phyloP scores from a whole-genome alignment of 2,329 filamentous ascomycete species.

The Helminthosporium solani region DNA sequence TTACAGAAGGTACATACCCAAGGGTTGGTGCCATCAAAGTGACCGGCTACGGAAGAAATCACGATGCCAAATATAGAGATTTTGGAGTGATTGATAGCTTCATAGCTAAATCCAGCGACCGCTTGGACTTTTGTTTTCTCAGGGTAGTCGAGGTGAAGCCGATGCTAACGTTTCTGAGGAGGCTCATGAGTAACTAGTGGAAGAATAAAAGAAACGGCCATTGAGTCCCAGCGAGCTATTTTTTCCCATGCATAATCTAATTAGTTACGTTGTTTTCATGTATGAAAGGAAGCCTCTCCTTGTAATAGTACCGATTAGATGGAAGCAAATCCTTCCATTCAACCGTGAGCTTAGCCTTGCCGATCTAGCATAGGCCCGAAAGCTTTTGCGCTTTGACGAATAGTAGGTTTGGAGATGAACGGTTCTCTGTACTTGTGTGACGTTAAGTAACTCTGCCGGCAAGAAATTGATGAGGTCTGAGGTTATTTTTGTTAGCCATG shows the following conservation, averaged over 20 bases:
- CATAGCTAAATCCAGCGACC: conserved; percentile 16
- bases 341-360: too few species aligned
- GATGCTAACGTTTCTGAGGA: conserved; percentile 14
- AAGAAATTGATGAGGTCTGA: too few species aligned
- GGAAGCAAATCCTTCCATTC: too few species aligned
- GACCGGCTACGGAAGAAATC: conserved; percentile 8
- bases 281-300: conserved; percentile 17
- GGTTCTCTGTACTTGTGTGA: conserved; percentile 22
- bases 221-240: conserved; percentile 10
- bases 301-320: conserved; percentile 19
- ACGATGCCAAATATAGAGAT: conserved; percentile 13
- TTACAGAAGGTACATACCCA: not conserved
- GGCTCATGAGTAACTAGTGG: conserved; percentile 11
- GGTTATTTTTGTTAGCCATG: too few species aligned
- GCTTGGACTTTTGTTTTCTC: conserved; percentile 7
- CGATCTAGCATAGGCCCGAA: conserved; percentile 14
- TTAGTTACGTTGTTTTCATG: conserved; percentile 14
- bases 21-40: not conserved
- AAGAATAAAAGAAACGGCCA: conserved; percentile 19
- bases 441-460: conserved; percentile 14
- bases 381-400: conserved; percentile 13
- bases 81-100: conserved; percentile 7
- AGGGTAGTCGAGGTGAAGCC: conserved; percentile 15
- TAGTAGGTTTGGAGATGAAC: conserved; percentile 5
- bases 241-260: conserved; percentile 20